Evolutionary conservation across 129 eudicot species (phyloP).

Genomic region (Pulicaria dysenterica): DNA sequence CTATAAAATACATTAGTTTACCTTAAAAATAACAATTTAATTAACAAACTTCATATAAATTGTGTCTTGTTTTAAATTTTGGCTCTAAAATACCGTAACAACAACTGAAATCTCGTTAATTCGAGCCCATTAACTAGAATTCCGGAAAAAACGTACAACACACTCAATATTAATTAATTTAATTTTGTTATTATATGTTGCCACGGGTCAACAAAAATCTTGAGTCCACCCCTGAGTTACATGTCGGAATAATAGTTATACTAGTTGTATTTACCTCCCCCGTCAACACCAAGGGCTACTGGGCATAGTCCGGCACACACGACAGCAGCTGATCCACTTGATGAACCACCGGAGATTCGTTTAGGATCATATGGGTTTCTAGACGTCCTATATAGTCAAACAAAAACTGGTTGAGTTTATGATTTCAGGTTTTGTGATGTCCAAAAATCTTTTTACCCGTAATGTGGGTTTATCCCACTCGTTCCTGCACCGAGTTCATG

Average conservation of each 20-base stretch:
- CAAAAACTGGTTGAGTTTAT: background rate
- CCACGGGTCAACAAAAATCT: no score
- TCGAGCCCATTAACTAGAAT: no score
- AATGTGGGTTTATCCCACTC: constrained; percentile 97
- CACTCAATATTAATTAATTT: constrained; percentile 13
- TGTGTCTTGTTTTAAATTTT: no score
- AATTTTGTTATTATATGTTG: no score
- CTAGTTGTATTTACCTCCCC: constrained; percentile 73
- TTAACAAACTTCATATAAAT: no score
- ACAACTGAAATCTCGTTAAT: no score
- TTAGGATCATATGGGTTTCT: constrained; percentile 79
- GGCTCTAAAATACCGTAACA: no score
- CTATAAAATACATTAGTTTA: no score
- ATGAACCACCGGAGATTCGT: constrained; percentile 86
- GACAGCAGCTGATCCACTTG: constrained; percentile 97
- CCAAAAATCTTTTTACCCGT: constrained; percentile 53
- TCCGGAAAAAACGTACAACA: background rate
- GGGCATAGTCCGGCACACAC: constrained; percentile 98
- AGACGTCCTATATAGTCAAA: constrained; percentile 45
- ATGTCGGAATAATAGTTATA: background rate
- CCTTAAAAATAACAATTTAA: no score
- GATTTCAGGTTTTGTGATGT: background rate
- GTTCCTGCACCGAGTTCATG: constrained; percentile 98
- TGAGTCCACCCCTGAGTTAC: no score
- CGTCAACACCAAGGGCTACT: constrained; percentile 94